Base-by-base conservation (phyloP, 495 filamentous ascomycete genomes). In the Lasiosphaeris hirsuta region DNA sequence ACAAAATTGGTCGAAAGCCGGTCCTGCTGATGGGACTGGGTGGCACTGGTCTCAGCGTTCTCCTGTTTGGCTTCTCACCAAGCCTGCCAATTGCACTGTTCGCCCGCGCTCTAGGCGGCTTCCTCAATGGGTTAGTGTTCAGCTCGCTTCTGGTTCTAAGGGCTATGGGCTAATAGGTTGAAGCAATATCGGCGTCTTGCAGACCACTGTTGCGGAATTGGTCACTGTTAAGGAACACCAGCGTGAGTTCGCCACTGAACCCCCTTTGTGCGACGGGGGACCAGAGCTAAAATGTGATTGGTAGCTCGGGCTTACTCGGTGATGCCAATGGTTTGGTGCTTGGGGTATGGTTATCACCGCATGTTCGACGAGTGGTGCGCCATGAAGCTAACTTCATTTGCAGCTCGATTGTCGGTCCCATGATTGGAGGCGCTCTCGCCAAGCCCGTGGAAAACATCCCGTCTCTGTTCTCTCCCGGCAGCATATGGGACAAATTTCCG, bases 271-370 rank as follows among this genome's bases (percentile, higher is more conserved):
- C 33, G 13, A 54, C 47, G 47, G 60, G 9, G 23, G 23, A 30
- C 23, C 5, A 5, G 23, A 30, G 5, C 64, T 41, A 47, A 51
- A 59, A 71, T 77, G 54, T 75, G 59, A 18, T 30, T 10, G 7
- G 40, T 57, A 90, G 88, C 90, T 54, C 89, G 87, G 44, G 95
- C 92, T 43, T 99, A 92, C 73, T 86, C 94, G 7, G 90, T 98
- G 65, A 96, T 98, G 94, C 94, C 94, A 1, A 89, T 96, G 63
- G 87, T 97, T 30, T 98, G 95, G 95, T 97, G 92, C 69, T 74
- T 98, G 62, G 94, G 94, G 85, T 88, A 71, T 66, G 79, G 69
- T 10, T 36, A 36, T 13, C n/a, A 19, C 15, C 15, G 10, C n/a
- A 44, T 7, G 43, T 35, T 52, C 37, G 61, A 46, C 18, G n/a